Evolutionary conservation across 306 rosid genomes (phyloP), one percentile per base, ranked within the genome.

Genomic region (Parietaria judaica): DNA sequence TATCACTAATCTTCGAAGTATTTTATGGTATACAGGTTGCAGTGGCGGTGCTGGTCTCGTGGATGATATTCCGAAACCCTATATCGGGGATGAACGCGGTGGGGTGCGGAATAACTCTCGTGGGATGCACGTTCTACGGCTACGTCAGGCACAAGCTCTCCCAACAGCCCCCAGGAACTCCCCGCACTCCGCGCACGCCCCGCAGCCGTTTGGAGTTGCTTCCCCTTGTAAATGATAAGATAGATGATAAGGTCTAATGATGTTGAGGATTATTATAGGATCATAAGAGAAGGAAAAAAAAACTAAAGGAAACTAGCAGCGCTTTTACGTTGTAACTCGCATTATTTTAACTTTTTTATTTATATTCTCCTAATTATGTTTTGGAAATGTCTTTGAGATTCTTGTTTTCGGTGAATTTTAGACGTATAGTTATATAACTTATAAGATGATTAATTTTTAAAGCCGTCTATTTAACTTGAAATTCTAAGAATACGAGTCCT

Each of bases 51-150:
- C 98, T 92, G 54, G 78, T 88, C 74, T 92, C 98, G 13, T 92
- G 98, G 98, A 58, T 67, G 81, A 88, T 92, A 83, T 92, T 92
- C 73, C 69, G 78, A 70, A 92, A 92, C 80, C 98, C 98, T 7
- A 92, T 92, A 54, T 88, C 98, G 13, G 65, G 67, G 23, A 14
- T 88, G 65, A 92, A 92, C 51, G 86, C 82, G 0, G 79, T 86
- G 66, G 98, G 98, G 49, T 92, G 98, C 76, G 96, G 67, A 14
- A 63, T 92, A 47, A 92, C 98, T 14, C 96, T 92, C 54, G 70
- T 84, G 73, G 98, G 98, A 52, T 92, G 96, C 69, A 86, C 92
- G 68, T 92, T 92, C 84, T 92, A 92, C 43, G 98, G 98, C 11
- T 92, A 88, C 65, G 86, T 88, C 36, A 84, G 98, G 70, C 88